These are phyloP conservation scores for Kuraishia borneana DNA, from an alignment of 805 yeast genomes.

Conservation along the genomic window DNA sequence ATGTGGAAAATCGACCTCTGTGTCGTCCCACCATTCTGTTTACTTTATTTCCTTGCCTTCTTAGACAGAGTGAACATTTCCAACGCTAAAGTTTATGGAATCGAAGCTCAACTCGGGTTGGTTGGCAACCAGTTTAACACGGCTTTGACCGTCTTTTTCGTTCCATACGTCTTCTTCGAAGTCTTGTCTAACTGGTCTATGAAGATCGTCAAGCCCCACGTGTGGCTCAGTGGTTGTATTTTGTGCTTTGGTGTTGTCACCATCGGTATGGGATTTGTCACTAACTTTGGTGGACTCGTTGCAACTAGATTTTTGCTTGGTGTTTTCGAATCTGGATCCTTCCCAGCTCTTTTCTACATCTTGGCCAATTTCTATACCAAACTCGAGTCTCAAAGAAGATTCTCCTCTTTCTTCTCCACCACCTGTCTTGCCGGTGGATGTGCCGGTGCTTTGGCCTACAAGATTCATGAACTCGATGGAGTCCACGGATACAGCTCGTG, in stretches of 20 bases:
- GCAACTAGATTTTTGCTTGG: conserved; percentile 61
- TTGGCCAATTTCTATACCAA: conserved; percentile 56
- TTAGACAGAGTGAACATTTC: conserved; percentile 76
- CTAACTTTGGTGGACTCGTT: conserved; percentile 45
- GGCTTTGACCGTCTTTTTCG: conserved; percentile 60
- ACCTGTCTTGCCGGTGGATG: conserved; percentile 74
- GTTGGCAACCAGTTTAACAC: conserved; percentile 49
- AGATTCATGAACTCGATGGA: conserved; percentile 44
- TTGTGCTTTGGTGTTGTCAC: conserved; percentile 53
- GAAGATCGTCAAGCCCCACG: conserved; percentile 49
- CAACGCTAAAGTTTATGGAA: conserved; percentile 67
- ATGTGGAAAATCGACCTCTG: conserved; percentile 59
- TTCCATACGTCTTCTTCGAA: conserved; percentile 58
- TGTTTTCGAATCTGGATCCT: conserved; percentile 57
- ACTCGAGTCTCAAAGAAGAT: conserved; percentile 57
- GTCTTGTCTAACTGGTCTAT: conserved; percentile 52
- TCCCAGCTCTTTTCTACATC: conserved; percentile 67
- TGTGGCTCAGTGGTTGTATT: conserved; percentile 51
- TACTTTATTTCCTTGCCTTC: conserved; percentile 66
- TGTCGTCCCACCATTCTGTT: conserved; percentile 67
- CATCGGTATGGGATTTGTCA: conserved; percentile 55
- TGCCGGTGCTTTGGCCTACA: conserved; percentile 63
- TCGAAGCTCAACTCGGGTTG: conserved; percentile 42
- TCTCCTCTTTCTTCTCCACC: conserved; percentile 57
- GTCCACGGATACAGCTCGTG: conserved; percentile 29